Evolutionary conservation across 345 rosid genomes (phyloP).

Genomic region (Erodium maritimum): DNA sequence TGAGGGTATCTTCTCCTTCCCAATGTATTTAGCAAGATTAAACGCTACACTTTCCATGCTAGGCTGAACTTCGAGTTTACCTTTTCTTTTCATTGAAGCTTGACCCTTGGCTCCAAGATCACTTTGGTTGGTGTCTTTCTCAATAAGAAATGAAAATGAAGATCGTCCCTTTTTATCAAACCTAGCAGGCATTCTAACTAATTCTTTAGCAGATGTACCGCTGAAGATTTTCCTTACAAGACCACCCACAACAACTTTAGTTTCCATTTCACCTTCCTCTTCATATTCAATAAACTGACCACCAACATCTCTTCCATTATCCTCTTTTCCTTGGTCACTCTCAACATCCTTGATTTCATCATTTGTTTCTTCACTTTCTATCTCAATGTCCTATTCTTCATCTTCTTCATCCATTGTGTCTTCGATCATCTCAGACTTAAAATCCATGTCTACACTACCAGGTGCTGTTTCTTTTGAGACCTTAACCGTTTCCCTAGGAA

Average conservation of each 20-base stretch:
- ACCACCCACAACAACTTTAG: slow-evolving; percentile 70
- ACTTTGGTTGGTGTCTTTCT: slow-evolving; percentile 28
- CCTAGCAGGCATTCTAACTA: slow-evolving; percentile 67
- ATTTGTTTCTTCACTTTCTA: slow-evolving; percentile 46
- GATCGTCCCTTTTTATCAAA: slow-evolving; percentile 42
- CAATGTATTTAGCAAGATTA: slow-evolving; percentile 74
- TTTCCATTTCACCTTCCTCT: slow-evolving; percentile 50
- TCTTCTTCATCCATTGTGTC: slow-evolving; percentile 70
- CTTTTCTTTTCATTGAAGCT: slow-evolving; percentile 36
- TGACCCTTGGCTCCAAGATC: slow-evolving; percentile 36
- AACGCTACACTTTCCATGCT: slow-evolving; percentile 55
- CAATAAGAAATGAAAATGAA: slow-evolving; percentile 63
- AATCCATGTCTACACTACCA: slow-evolving; percentile 67
- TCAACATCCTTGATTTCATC: slow-evolving; percentile 46
- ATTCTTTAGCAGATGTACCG: slow-evolving; percentile 34
- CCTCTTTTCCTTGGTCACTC: slow-evolving; percentile 42
- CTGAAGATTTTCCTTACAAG: slow-evolving; percentile 50
- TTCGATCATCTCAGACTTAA: slow-evolving; percentile 76
- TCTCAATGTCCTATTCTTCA: slow-evolving; percentile 50
- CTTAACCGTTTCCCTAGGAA: slow-evolving; percentile 80
- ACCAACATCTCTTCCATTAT: slow-evolving; percentile 38
- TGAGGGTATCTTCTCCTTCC: slow-evolving; percentile 75
- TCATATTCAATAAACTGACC: slow-evolving; percentile 40
- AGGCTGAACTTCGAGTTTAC: slow-evolving; percentile 47
- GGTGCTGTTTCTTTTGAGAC: slow-evolving; percentile 73